Conservation (phyloP, 2,329 filamentous ascomycete genomes). For the Monosporascus sp. region DNA sequence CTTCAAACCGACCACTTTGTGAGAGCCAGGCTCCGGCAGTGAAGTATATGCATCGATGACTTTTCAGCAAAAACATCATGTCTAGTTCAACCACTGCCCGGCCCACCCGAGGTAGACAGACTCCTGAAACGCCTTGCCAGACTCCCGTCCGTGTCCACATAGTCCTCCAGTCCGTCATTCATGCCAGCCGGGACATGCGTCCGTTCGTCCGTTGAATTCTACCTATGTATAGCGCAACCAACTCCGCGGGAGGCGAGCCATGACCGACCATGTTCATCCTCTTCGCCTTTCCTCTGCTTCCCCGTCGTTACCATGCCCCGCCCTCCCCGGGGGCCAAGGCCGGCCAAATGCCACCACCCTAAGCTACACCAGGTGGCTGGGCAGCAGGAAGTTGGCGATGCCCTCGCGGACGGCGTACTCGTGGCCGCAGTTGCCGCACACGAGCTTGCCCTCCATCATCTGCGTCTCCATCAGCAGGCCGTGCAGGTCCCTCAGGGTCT, state of each 20-base stretch:
- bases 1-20: too few relatives aligned
- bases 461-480: constrained; percentile 82
- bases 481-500: constrained; percentile 73
- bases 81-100: too few relatives aligned
- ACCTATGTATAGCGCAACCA: background rate
- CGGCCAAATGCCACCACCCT: background rate
- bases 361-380: constrained; percentile 74
- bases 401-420: constrained; percentile 94
- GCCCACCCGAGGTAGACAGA: too few relatives aligned
- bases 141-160: too few relatives aligned
- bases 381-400: constrained; percentile 92
- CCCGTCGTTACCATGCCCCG: background rate
- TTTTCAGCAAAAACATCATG: too few relatives aligned
- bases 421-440: constrained; percentile 87
- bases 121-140: too few relatives aligned
- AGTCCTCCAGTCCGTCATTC: too few relatives aligned
- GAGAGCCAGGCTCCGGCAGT: too few relatives aligned
- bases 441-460: constrained; percentile 80
- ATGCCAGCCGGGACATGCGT: too few relatives aligned
- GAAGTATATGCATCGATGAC: too few relatives aligned
- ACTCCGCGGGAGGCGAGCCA: background rate
- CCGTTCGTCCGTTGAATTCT: too few relatives aligned
- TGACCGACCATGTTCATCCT: background rate
- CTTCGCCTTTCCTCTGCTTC: background rate
- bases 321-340: background rate